phyloP scores from a whole-genome alignment of 129 eudicot species.

The Erigeron canadensis region DNA sequence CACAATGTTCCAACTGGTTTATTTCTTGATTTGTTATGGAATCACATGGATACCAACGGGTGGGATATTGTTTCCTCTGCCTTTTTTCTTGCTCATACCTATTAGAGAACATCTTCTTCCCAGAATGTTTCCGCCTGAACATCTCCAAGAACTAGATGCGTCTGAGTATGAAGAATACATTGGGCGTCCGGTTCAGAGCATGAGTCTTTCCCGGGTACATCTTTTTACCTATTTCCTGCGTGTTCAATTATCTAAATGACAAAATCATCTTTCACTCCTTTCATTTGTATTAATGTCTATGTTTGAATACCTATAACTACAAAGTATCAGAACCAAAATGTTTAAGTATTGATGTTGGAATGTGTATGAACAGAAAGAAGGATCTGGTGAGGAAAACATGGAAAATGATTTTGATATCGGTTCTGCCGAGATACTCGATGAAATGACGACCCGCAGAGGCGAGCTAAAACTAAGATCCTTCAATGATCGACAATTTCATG shows the following conservation, averaged over 20 bases:
- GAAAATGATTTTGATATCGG: constrained; percentile 43
- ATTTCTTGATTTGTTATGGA: constrained; percentile 76
- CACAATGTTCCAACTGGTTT: constrained; percentile 61
- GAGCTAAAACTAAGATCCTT: constrained; percentile 76
- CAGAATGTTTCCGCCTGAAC: constrained; percentile 51
- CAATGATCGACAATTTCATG: constrained; percentile 52
- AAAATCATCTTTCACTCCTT: too few species aligned
- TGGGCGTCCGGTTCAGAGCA: constrained; percentile 38
- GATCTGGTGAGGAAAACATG: constrained; percentile 33
- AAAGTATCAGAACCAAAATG: too few species aligned
- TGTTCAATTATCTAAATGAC: too few species aligned
- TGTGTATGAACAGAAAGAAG: constrained; percentile 44
- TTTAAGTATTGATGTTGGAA: constrained; percentile 5
- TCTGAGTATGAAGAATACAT: constrained; percentile 76
- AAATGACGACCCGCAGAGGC: constrained; percentile 81
- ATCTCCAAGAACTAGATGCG: constrained; percentile 76
- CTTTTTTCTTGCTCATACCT: constrained; percentile 67
- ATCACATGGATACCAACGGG: constrained; percentile 92
- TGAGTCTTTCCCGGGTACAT: constrained; percentile 57
- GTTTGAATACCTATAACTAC: too few species aligned
- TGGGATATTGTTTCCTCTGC: constrained; percentile 82
- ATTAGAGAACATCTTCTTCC: constrained; percentile 71
- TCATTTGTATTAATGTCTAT: too few species aligned
- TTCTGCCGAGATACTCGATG: constrained; percentile 75
- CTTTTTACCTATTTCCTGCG: background rate